These are phyloP conservation scores for barley (Hordeum vulgare) DNA, from an alignment of 176 grass and related monocot genomes.

Conservation along the genomic window DNA sequence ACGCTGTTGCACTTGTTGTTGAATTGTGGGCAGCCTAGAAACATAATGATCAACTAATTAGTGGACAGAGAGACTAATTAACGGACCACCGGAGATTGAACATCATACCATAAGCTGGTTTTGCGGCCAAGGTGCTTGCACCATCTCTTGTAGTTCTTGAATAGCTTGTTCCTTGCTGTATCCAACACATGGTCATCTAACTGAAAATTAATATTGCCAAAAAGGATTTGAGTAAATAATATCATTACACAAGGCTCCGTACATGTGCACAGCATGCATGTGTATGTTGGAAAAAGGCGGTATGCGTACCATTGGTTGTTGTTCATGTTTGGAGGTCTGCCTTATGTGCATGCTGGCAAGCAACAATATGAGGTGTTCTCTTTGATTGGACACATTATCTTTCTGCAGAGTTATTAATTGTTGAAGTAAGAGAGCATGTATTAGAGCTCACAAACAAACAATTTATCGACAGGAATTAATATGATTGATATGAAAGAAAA, in stretches of 20 bases:
- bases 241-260: not conserved
- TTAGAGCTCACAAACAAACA: not conserved
- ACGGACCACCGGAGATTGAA: not conserved
- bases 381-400: slow-evolving; percentile 90
- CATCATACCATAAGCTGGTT: slow-evolving; percentile 73
- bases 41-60: slow-evolving; percentile 7
- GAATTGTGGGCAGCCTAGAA: slow-evolving; percentile 85
- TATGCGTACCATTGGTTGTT: slow-evolving; percentile 66
- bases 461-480: not conserved
- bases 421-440: not conserved
- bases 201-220: slow-evolving; percentile 33
- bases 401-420: slow-evolving; percentile 36
- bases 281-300: not conserved
- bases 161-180: slow-evolving; percentile 68
- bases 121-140: slow-evolving; percentile 86
- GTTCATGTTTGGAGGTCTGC: slow-evolving; percentile 56
- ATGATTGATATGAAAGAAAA: not conserved
- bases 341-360: slow-evolving; percentile 76
- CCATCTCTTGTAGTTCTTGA: slow-evolving; percentile 93
- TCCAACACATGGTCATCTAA: slow-evolving; percentile 59
- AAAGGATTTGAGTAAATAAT: not conserved
- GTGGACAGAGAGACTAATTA: not conserved
- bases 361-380: slow-evolving; percentile 90
- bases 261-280: not conserved
- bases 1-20: slow-evolving; percentile 89